A percentile compares a stretch with the other conserved stretches of the same genome.
Evolutionary conservation across 257 asterid genomes (phyloP).

Genomic region (Capsicum rhomboideum): DNA sequence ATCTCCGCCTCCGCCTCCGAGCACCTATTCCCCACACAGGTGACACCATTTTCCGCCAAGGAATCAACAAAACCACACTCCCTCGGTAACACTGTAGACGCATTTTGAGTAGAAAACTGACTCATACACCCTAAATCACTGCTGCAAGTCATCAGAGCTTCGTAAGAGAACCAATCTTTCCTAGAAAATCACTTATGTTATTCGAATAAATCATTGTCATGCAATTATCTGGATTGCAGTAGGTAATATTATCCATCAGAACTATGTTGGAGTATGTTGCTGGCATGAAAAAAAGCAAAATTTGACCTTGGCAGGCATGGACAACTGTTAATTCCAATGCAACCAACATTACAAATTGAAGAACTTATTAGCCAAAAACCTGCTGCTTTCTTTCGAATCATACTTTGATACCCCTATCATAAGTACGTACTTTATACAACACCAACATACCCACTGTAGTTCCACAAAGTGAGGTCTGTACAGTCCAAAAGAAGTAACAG

Average conservation of each 20-base stretch:
- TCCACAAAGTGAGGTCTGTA: not conserved
- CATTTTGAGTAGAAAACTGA: slow-evolving; percentile 1
- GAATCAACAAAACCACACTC: not conserved
- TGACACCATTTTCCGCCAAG: too few relatives aligned
- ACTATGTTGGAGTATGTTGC: not conserved
- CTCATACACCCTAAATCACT: slow-evolving; percentile 2
- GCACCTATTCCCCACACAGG: not conserved
- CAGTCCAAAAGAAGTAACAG: too few relatives aligned
- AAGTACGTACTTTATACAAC: not conserved
- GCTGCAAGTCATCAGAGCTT: too few relatives aligned
- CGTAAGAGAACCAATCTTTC: not conserved
- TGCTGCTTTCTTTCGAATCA: not conserved
- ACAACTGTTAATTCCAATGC: not conserved
- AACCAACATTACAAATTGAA: not conserved
- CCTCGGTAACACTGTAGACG: not conserved
- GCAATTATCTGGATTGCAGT: not conserved
- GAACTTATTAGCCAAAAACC: not conserved
- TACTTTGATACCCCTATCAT: not conserved
- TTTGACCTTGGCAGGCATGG: not conserved
- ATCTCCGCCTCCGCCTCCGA: not conserved
- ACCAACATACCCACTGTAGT: not conserved
- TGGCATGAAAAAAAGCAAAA: not conserved
- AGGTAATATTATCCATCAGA: not conserved
- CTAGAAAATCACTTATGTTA: not conserved
- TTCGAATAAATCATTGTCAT: not conserved